Evolutionary conservation across 108 stramenopile genomes (phyloP), one percentile per base, ranked within the genome.

Genomic region (Parietichytrium sp.): DNA sequence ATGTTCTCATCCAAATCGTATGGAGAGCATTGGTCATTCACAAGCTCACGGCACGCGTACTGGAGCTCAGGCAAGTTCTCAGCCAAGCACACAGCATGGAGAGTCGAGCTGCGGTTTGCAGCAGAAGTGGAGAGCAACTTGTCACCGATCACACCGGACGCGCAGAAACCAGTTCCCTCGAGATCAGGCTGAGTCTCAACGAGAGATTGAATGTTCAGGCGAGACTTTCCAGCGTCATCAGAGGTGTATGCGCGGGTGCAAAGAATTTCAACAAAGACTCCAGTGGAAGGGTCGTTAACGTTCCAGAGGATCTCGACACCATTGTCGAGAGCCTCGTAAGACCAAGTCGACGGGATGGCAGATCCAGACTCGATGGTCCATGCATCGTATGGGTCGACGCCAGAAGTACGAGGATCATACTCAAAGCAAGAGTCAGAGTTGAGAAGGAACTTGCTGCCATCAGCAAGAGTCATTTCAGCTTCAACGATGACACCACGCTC

Each of bases 401-500:
- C 61, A 33, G 45, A 31, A 20, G 36, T 42, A 42, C 61, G 61
- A 4, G 61, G 61, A 42, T 72, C 61, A 25, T 72, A 45, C 20
- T 7, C 29, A 3, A 72, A 42, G 42, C 61, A 72, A 1, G 10
- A 33, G 38, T 72, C 10, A 10, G 61, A 33, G n/a, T 72, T 25
- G 61, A 72, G 36, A 16, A n/a, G n/a, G 42, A 45, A 72, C 16
- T 16, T 72, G 38, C 38, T n/a, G 42, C 45, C 42, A 18, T 33
- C 36, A 15, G 15, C 20, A 0, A 23, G 36, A 2, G 1, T 33
- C 29, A 72, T 25, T 6, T 27, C 6, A 15, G 61, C 45, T 18
- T 72, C 10, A n/a, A 42, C 45, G 4, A 72, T 72, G 61, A 72
- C 61, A 25, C 61, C 61, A 20, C 61, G 61, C 61, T 72, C 61